Base-by-base conservation (phyloP, 768 basidiomycete genomes). In the Tulasnella sp. region DNA sequence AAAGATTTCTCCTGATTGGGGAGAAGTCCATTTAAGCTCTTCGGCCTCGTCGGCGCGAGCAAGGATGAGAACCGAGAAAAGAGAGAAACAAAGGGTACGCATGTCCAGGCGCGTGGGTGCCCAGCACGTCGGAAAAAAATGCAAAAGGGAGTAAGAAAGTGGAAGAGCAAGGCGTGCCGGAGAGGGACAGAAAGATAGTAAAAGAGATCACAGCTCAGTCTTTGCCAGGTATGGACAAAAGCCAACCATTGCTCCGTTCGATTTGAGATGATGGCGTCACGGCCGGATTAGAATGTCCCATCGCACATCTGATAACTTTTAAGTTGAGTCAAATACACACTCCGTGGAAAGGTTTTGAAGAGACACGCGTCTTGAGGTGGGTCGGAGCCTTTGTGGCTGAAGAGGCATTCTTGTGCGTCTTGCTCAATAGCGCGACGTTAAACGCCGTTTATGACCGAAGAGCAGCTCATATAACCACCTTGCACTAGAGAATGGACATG, bases 1-100 rank as follows among this genome's bases (percentile, higher is more conserved):
- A 26, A 63, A 72, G 26, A 22, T 41, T 16, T 64, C 71, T 14
- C 71, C 71, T 42, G 59, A 34, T 34, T 37, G 35, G 19, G 71
- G 71, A 36, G 71, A 72, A n/a, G 63, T 63, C 71, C 71, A 72
- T 14, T 22, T 65, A 16, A 72, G 36, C 19, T 65, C 59, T 29
- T 59, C 52, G 9, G 52, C 11, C 2, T 59, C 52, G 26, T 17
- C n/a, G 3, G 52, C 52, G 14, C 26, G 2, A 11, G 52, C 52
- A 12, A 59, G 29, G 14, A 11, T 12, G 11, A 12, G 29, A 59
- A 29, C 52, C n/a, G 29, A n/a, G n/a, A 59, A 11, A 29, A 26
- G 52, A 22, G 29, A 29, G 7, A n/a, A 59, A 11, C 5, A n/a
- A 12, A 14, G 14, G 52, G 26, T 26, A 11, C 52, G 52, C 52